phyloP scores from a whole-genome alignment of 2,329 filamentous ascomycete genomes.

The Cercospora zeina region DNA sequence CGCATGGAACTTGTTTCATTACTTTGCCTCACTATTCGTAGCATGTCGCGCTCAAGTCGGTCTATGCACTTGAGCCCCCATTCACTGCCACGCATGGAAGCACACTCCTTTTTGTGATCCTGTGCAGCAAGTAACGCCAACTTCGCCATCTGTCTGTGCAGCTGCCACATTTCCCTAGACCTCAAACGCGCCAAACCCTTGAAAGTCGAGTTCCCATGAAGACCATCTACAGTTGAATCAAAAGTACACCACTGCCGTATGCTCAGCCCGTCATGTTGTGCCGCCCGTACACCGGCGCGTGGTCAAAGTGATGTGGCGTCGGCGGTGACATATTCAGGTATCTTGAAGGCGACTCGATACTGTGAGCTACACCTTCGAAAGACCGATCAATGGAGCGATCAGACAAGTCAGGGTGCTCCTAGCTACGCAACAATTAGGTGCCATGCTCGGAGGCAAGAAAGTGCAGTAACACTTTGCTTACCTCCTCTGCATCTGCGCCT shows the following conservation, averaged over 20 bases:
- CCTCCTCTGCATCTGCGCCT: conserved; percentile 42
- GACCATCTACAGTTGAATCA: conserved; percentile 11
- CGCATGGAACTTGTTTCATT: conserved; percentile 10
- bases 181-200: background rate
- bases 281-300: conserved; percentile 2
- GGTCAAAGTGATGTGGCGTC: conserved; percentile 1
- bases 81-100: conserved; percentile 5
- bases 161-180: background rate
- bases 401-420: conserved; percentile 21
- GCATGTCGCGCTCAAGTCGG: conserved; percentile 7
- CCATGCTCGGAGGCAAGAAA: conserved; percentile 17
- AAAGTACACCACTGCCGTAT: conserved; percentile 1
- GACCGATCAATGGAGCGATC: conserved; percentile 13
- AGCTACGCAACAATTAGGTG: conserved; percentile 21
- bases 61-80: conserved; percentile 5
- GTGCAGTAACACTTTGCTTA: conserved; percentile 27
- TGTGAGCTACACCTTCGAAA: conserved; percentile 12
- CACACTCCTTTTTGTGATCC: conserved; percentile 1
- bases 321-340: conserved; percentile 15
- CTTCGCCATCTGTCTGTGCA: conserved; percentile 13
- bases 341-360: conserved; percentile 20
- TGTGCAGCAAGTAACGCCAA: conserved; percentile 10
- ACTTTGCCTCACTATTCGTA: conserved; percentile 18
- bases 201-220: background rate
- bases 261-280: background rate